phyloP scores from a whole-genome alignment of 1,284 basidiomycete species.

The Moesziomyces sp. region DNA sequence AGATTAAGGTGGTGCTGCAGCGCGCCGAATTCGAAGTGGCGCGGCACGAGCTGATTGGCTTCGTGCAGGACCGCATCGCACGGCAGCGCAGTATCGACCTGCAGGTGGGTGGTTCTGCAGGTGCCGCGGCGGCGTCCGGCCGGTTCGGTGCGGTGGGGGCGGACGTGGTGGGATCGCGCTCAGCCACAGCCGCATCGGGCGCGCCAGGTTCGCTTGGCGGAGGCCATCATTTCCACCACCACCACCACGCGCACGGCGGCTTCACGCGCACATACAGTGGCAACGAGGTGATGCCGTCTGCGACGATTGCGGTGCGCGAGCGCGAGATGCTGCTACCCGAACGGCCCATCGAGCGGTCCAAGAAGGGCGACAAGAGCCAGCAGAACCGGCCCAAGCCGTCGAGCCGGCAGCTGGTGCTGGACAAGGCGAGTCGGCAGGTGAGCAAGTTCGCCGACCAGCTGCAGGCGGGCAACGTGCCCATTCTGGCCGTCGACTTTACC shows the following conservation, averaged over 20 bases:
- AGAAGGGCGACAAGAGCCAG: conserved; percentile 46
- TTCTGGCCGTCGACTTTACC: conserved; percentile 60
- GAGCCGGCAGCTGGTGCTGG: conserved; percentile 49
- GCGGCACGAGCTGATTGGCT: conserved; percentile 52
- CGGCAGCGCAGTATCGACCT: conserved; percentile 53
- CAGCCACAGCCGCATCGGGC: conserved; percentile 11
- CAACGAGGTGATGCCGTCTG: conserved; percentile 46
- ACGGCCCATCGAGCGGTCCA: conserved; percentile 42
- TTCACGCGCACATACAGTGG: conserved; percentile 39
- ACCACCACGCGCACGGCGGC: conserved; percentile 27
- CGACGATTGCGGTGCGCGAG: conserved; percentile 43
- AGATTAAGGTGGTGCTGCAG: conserved; percentile 60
- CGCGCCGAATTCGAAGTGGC: conserved; percentile 60
- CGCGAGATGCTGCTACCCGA: conserved; percentile 53
- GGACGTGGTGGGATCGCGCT: conserved; percentile 23
- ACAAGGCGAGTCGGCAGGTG: conserved; percentile 56
- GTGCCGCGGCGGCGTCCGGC: conserved; percentile 1
- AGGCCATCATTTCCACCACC: conserved; percentile 22
- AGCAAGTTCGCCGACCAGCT: conserved; percentile 51
- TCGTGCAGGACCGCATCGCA: conserved; percentile 56
- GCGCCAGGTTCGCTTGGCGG: conserved; percentile 16
- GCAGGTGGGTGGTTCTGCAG: conserved; percentile 33
- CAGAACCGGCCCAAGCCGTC: conserved; percentile 55
- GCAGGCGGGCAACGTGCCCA: conserved; percentile 50
- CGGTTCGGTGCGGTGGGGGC: conserved; percentile 15